Conservation (phyloP, 345 rosid genomes). For the Clausena lansium region DNA sequence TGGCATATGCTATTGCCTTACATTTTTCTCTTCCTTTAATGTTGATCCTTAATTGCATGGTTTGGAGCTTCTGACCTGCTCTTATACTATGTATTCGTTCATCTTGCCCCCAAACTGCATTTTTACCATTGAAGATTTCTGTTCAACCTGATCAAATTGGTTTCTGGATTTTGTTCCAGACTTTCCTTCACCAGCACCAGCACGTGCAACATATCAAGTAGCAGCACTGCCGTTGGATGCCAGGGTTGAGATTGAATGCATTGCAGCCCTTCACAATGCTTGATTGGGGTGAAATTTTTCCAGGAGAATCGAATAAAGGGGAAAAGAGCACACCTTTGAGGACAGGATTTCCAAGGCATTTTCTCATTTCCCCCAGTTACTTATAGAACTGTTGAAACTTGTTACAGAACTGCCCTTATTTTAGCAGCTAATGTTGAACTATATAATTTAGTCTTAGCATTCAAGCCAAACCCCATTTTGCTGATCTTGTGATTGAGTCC, state of each 20-base stretch:
- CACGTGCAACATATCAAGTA: conserved; percentile 89
- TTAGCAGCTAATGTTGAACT: neutral
- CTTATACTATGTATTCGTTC: neutral
- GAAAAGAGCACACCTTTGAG: neutral
- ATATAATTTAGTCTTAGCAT: neutral
- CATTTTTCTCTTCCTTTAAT: too few relatives aligned
- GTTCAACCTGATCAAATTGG: neutral
- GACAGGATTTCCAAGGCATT: neutral
- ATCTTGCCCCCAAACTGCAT: neutral
- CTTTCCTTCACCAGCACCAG: conserved; percentile 79
- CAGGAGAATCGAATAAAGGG: neutral
- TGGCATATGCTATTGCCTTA: neutral
- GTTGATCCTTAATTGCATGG: neutral
- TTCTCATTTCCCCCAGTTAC: neutral
- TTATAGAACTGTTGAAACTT: neutral
- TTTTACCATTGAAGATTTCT: neutral
- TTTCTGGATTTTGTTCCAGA: conserved; percentile 44
- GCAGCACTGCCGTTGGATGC: conserved; percentile 92
- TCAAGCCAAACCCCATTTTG: neutral
- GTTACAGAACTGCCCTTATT: neutral
- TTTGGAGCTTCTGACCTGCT: neutral
- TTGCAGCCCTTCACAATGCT: conserved; percentile 50
- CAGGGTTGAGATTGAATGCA: conserved; percentile 91
- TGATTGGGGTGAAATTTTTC: neutral
- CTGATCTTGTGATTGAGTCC: neutral